Evolutionary conservation across 768 basidiomycete genomes (phyloP).

Genomic region (Leccinum subgranulosum): DNA sequence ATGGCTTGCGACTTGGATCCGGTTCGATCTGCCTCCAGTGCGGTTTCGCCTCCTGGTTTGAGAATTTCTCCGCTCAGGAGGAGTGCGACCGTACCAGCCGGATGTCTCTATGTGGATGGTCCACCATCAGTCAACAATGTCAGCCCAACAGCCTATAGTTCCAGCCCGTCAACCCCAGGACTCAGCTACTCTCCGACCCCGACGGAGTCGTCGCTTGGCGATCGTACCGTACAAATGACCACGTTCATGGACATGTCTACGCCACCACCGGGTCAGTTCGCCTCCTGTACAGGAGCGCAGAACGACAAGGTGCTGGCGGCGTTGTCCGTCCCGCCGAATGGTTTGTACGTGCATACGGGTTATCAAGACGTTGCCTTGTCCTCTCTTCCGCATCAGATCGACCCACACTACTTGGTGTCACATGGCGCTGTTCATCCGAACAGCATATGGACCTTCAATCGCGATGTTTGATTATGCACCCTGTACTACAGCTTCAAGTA

Average conservation of each 20-base stretch:
- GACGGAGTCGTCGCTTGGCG: conserved; percentile 54
- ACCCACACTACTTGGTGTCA: conserved; percentile 14
- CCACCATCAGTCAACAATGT: neutral
- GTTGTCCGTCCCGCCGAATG: conserved; percentile 16
- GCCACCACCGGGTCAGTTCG: conserved; percentile 36
- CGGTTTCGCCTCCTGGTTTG: conserved; percentile 13
- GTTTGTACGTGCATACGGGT: conserved; percentile 17
- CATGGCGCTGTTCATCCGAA: conserved; percentile 9
- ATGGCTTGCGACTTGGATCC: conserved; percentile 1
- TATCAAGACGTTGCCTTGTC: conserved; percentile 14
- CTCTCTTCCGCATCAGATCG: conserved; percentile 7
- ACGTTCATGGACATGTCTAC: conserved; percentile 45
- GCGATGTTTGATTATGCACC: conserved; percentile 8
- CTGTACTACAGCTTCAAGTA: conserved; percentile 1
- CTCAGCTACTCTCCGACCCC: conserved; percentile 60
- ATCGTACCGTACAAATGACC: conserved; percentile 56
- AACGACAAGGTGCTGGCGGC: conserved; percentile 31
- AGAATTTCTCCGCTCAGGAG: conserved; percentile 34
- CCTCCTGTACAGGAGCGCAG: conserved; percentile 33
- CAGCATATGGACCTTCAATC: conserved; percentile 15
- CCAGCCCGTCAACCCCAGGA: conserved; percentile 52
- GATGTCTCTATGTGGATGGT: conserved; percentile 25
- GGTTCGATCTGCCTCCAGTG: neutral
- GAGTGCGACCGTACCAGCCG: conserved; percentile 41
- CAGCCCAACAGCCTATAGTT: conserved; percentile 27